Conservation (phyloP, 2,329 filamentous ascomycete species). For the Talaromyces rugulosus region DNA sequence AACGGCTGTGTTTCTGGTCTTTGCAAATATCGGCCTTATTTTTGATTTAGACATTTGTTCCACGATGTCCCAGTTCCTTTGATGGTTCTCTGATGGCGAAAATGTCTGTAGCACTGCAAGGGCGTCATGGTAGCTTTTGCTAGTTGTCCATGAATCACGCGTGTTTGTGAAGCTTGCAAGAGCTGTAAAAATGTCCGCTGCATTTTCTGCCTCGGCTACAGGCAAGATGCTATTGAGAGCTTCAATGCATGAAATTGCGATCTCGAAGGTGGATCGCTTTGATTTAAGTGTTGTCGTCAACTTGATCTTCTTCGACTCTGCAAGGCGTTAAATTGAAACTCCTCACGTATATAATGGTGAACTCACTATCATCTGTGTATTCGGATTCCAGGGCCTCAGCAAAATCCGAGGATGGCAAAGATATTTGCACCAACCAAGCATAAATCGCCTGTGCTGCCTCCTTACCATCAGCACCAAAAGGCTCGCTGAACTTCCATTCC, state of each 20-base stretch:
- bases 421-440: conserved; percentile 26
- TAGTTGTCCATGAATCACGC: conserved; percentile 33
- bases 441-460: conserved; percentile 25
- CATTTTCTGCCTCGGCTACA: conserved; percentile 18
- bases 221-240: conserved; percentile 17
- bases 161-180: conserved; percentile 29
- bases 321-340: background rate
- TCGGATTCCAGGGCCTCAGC: conserved; percentile 23
- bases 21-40: conserved; percentile 40
- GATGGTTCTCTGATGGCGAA: background rate
- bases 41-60: conserved; percentile 25
- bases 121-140: conserved; percentile 17
- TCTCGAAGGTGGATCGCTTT: conserved; percentile 21
- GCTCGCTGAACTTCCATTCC: conserved; percentile 12
- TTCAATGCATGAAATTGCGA: conserved; percentile 28
- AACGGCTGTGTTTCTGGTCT: conserved; percentile 37
- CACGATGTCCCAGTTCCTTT: conserved; percentile 19
- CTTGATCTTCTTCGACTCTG: conserved; percentile 17
- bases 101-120: conserved; percentile 17
- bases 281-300: conserved; percentile 18
- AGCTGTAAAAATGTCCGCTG: conserved; percentile 25
- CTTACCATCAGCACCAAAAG: conserved; percentile 20
- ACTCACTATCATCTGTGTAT: conserved; percentile 17
- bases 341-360: background rate
- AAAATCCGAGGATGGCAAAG: conserved; percentile 31